phyloP scores from a whole-genome alignment of 208 protist species.

The Crithidia mellificae region DNA sequence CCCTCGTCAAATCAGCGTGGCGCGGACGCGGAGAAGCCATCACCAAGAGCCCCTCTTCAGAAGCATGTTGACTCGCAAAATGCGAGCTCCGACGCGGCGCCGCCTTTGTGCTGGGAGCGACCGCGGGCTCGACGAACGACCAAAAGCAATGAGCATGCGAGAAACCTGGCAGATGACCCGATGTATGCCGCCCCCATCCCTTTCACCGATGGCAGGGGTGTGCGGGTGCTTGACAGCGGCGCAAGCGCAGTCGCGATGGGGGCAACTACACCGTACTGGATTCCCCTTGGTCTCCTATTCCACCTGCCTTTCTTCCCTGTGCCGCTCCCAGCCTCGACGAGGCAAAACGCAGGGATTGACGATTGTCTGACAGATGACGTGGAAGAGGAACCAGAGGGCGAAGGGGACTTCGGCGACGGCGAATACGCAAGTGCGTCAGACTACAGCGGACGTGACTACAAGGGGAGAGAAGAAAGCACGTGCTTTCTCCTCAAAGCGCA shows the following conservation, averaged over 20 bases:
- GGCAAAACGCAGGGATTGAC: no score
- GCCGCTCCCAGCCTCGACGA: slow-evolving; percentile 5
- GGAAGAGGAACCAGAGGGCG: neutral
- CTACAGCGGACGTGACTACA: neutral
- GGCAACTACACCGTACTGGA: slow-evolving; percentile 16
- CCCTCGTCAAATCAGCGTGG: neutral
- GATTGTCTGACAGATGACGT: neutral
- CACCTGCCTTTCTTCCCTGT: slow-evolving; percentile 42
- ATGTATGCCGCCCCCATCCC: neutral
- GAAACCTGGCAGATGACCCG: no score
- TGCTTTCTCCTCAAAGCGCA: no score
- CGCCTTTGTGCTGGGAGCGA: slow-evolving; percentile 5
- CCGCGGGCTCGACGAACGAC: neutral
- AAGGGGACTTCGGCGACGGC: neutral
- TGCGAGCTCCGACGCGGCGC: neutral
- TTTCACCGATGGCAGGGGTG: neutral
- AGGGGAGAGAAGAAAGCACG: no score
- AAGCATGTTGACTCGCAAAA: neutral
- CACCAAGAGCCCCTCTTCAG: neutral
- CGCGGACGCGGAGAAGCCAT: neutral
- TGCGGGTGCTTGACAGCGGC: no score
- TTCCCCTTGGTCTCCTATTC: slow-evolving; percentile 17
- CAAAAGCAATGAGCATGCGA: neutral
- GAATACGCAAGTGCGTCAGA: neutral
- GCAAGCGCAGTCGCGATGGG: neutral